Percentiles rank a stretch among this genome's conserved stretches.
Conservation (phyloP, 305 asterid species). For the Solanum aculeatissimum region DNA sequence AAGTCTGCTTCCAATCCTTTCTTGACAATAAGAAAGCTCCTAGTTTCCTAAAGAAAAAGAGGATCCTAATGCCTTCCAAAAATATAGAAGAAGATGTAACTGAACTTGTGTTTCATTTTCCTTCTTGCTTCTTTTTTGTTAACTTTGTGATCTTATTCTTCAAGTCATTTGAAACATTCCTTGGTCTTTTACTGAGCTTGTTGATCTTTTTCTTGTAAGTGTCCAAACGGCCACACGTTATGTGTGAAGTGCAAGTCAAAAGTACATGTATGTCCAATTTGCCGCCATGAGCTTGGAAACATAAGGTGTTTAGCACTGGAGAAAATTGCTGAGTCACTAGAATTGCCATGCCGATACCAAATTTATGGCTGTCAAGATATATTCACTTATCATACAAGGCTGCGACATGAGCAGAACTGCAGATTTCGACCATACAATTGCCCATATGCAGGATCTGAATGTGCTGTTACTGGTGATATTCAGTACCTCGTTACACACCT, state of each 20-base stretch:
- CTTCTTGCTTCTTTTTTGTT: neutral
- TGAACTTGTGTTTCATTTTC: neutral
- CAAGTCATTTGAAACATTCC: neutral
- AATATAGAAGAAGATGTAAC: neutral
- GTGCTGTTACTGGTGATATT: conserved; percentile 61
- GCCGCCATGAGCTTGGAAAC: conserved; percentile 79
- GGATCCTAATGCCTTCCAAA: no score
- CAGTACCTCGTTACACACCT: conserved; percentile 58
- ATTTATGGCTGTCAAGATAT: conserved; percentile 63
- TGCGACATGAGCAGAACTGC: conserved; percentile 62
- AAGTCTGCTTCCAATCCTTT: neutral
- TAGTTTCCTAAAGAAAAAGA: neutral
- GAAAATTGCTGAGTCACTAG: conserved; percentile 71
- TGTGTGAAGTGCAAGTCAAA: conserved; percentile 66
- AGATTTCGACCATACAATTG: conserved; percentile 62
- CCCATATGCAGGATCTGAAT: conserved; percentile 75
- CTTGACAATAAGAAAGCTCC: neutral
- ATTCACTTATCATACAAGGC: conserved; percentile 47
- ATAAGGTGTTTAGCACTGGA: conserved; percentile 85
- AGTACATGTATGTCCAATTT: conserved; percentile 62
- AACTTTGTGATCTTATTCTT: neutral
- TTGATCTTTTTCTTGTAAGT: conserved; percentile 19
- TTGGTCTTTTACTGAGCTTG: neutral
- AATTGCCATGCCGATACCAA: conserved; percentile 69
- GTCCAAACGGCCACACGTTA: conserved; percentile 85